Evolutionary conservation across 164 flowering plant genomes (phyloP), one percentile per base, ranked within the genome.

Genomic region (Stephania japonica): DNA sequence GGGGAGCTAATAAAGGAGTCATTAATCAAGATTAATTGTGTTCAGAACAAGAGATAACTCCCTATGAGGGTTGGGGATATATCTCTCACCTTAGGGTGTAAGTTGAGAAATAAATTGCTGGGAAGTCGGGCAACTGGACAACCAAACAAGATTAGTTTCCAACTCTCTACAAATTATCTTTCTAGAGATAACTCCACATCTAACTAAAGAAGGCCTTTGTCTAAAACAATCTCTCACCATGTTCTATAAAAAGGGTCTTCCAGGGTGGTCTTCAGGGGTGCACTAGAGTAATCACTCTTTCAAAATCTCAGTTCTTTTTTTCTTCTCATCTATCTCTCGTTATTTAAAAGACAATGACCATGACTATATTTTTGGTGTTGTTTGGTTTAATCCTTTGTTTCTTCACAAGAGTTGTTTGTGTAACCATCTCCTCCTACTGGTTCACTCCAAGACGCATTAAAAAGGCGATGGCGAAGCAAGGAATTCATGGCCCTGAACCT

Each of bases 401-500:
- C 64, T 44, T 81, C n/a, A 6, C 83, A 0, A 85, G 74, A 81
- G 75, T 84, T 73, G 77, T 65, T 0, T 80, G 76, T 69, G 83
- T 81, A 1, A 84, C 87, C 47, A 47, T 92, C 61, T 81, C 86
- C 41, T 89, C 86, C 75, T 94, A 94, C 86, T 89, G 79, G 80
- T 24, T 86, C 6, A 89, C 82, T 19, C 99, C 99, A 1, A 85
- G 85, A 82, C 89, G 96, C 75, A 94, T 94, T 85, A 84, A 72
- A 81, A 88, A 80, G 53, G 74, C 80, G n/a, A 94, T 94, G 99
- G 89, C 83, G 42, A 86, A 72, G 78, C 99, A 94, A 92, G 98
- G 98, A n/a, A 92, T 94, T 75, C 75, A 80, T 87, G 99, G 99
- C 76, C 99, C 99, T 2, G 85, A 88, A 76, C 93, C 97, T 18